Conservation (phyloP, 306 rosid species). For the Dalbergia oliveri region DNA sequence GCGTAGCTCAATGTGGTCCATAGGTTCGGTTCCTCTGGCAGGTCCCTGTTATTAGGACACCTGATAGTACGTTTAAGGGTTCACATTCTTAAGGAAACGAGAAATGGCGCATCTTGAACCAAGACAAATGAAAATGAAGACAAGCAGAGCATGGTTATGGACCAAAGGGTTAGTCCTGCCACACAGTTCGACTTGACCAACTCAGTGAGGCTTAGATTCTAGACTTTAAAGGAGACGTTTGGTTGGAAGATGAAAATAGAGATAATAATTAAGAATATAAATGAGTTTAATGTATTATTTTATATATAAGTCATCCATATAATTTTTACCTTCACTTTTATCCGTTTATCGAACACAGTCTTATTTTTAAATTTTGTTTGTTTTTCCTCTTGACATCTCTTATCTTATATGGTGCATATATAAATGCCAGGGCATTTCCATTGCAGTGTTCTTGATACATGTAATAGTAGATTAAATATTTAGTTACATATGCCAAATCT, state of each 20-base stretch:
- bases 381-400: not conserved
- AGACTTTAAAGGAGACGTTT: not conserved
- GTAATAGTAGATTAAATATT: not conserved
- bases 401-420: not conserved
- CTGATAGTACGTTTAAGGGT: constrained; percentile 19
- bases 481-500: not conserved
- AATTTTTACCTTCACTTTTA: no score
- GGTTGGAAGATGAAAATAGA: no score
- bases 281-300: no score
- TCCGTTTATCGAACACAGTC: no score
- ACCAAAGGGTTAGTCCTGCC: constrained; percentile 12
- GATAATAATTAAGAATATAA: no score
- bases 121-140: not conserved
- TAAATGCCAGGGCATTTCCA: not conserved
- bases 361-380: not conserved
- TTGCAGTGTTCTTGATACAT: not conserved
- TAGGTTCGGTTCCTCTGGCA: not conserved
- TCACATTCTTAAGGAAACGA: constrained; percentile 5
- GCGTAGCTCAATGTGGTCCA: constrained; percentile 18
- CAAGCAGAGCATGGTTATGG: not conserved
- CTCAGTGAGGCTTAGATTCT: not conserved
- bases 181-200: not conserved
- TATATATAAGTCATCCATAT: no score
- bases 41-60: constrained; percentile 30
- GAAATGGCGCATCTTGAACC: not conserved